Evolutionary conservation across 495 filamentous ascomycete genomes (phyloP).

Genomic region (Immersiella caudata): DNA sequence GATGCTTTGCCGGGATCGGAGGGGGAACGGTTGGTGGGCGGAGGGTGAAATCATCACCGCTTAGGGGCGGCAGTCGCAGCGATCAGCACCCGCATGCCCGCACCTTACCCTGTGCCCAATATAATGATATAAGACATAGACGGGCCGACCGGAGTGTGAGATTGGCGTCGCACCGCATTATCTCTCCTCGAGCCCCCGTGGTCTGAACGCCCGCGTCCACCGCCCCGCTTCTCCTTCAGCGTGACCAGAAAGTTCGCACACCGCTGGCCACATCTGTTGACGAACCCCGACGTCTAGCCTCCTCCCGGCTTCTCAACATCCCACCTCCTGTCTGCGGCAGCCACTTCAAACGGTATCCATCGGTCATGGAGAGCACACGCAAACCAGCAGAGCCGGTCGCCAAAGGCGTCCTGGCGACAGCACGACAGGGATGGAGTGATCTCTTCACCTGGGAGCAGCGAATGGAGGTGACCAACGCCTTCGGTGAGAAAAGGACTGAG

Average conservation of each 20-base stretch:
- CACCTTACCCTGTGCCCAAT: neutral
- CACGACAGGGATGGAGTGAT: constrained; percentile 62
- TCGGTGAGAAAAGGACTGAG: constrained; percentile 57
- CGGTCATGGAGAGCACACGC: neutral
- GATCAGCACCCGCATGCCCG: neutral
- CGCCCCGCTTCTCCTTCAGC: neutral
- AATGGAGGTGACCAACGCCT: constrained; percentile 61
- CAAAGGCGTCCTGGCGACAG: constrained; percentile 59
- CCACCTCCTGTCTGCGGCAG: neutral
- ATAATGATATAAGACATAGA: neutral
- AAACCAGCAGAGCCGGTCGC: constrained; percentile 62
- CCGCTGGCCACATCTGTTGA: neutral
- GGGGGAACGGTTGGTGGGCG: neutral
- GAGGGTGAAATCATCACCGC: neutral
- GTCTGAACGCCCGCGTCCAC: neutral
- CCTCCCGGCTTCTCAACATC: neutral
- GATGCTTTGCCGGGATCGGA: neutral
- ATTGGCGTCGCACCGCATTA: constrained; percentile 3
- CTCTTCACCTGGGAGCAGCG: constrained; percentile 70
- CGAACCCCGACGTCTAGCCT: neutral
- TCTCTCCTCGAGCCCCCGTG: neutral
- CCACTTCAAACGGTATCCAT: neutral
- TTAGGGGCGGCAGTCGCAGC: neutral
- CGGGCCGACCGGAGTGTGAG: constrained; percentile 2
- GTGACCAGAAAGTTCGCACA: neutral